Evolutionary conservation across 148 eudicot genomes (phyloP), one percentile per base, ranked within the genome.

Genomic region (Rhododendron mucronatum): DNA sequence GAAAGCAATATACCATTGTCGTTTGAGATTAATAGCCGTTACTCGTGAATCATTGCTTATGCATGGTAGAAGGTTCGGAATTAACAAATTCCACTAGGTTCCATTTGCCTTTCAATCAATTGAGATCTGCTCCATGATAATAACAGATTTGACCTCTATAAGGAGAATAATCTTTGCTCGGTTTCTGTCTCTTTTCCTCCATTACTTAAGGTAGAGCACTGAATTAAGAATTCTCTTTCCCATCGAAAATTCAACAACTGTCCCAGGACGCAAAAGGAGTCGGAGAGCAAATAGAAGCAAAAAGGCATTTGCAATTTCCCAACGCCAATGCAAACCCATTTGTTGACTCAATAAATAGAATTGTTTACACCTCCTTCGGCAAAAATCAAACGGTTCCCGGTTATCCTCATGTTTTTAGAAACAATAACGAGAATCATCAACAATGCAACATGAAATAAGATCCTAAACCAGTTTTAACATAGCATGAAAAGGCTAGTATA

Each of bases 401-500:
- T 13, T 28, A 28, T 28, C 13, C 76, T 30, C 76, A 14, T 28
- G 18, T 71, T 71, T 13, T 13, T 30, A 13, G 76, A 13, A 57
- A 71, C 37, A 81, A 81, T 33, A 15, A 20, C 18, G 41, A 50
- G 33, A 48, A 26, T 28, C 47, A 13, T 23, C 28, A 78, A n/a
- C 48, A 78, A 78, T 21, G 16, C 16, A n/a, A 78, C 82, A 44
- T 23, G 30, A 48, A 78, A 78, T n/a, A 78, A 57, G 63, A 51
- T 80, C 41, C 65, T 80, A 82, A 85, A 41, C 45, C 51, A 74
- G 59, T 81, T 82, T 74, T 76, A 71, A 45, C 83, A 61, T 65
- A 83, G 41, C 86, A 87, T 21, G 71, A 69, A 79, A 86, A 8
- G 57, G 73, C 79, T 83, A 79, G 85, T 69, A 86, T 86, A 88